Evolutionary conservation across 2,329 filamentous ascomycete species (phyloP), one percentile per base, ranked within the genome.

Genomic region (Fusarium siculi): DNA sequence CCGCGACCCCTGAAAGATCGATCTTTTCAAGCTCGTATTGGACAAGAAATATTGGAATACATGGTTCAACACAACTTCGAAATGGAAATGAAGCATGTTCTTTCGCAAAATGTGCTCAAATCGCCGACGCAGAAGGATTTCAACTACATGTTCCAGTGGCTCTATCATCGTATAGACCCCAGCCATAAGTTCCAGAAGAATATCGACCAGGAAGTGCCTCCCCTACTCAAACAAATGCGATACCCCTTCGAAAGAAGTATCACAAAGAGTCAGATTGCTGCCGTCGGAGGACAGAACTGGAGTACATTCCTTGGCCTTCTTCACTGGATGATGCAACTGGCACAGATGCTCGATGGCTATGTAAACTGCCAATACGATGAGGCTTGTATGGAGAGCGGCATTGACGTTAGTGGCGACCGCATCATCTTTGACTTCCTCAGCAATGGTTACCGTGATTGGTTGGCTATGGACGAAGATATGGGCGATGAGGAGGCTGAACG

Each of bases 321-420:
- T 56, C 95, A 99, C 84, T 99, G 96, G 96, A 96, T 99, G 91
- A 97, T 99, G 96, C 95, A 98, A 82, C 86, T 99, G 57, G 94
- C 94, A 9, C 92, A 96, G 76, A 97, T 98, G 92, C 90, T 98
- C 79, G 95, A 98, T 70, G 89, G 93, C 28, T 98, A 95, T 79
- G 86, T 90, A 3, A 82, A 85, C 61, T 92, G 95, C 66, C 90
- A 91, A 52, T 99, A 97, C 81, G 95, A 98, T 74, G 93, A 97
- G 58, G 95, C 95, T 2, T 98, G 95, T 80, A 88, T 93, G 46
- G 96, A 98, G 77, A 92, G 91, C 36, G 96, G 96, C 4, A 90
- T 96, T 50, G 96, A 99, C 81, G 91, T 98, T 34, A 91, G 88
- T 16, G 93, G 93, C 9, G 95, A 99, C 81, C 92, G 95, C 70